Percentiles rank a stretch among this genome's conserved stretches.
Conservation (phyloP, 768 basidiomycete species). For the Lactifluus subvellereus region DNA sequence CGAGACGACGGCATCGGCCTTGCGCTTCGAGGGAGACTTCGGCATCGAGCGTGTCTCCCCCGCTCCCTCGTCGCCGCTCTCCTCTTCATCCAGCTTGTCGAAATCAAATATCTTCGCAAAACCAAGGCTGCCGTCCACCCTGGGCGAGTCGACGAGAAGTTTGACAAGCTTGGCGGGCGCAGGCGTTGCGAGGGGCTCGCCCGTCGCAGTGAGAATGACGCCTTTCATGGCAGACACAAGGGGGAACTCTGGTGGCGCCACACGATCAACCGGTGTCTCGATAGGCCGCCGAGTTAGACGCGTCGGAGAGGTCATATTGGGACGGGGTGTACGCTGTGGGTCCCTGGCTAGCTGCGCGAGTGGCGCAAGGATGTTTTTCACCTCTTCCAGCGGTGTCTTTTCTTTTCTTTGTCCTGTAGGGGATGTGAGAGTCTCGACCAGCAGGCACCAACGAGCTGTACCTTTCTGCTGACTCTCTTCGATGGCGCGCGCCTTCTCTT, state of each 20-base stretch:
- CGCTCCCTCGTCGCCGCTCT: constrained; percentile 28
- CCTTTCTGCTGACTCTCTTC: constrained; percentile 36
- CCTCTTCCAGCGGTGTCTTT: constrained; percentile 64
- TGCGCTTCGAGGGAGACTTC: constrained; percentile 35
- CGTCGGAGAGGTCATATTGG: constrained; percentile 22
- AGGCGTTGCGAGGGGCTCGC: constrained; percentile 68
- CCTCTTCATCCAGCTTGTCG: constrained; percentile 32
- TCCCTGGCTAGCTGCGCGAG: constrained; percentile 34
- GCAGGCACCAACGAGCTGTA: constrained; percentile 22
- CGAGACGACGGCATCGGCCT: not conserved
- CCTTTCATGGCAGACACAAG: constrained; percentile 44
- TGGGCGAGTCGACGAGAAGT: constrained; percentile 64
- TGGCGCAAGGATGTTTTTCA: constrained; percentile 62
- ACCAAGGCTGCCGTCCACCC: constrained; percentile 41
- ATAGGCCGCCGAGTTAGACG: constrained; percentile 30
- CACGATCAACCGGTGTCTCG: constrained; percentile 50
- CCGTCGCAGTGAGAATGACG: constrained; percentile 73
- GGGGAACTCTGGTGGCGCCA: constrained; percentile 27
- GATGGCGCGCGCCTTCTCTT: constrained; percentile 41
- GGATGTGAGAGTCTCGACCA: not conserved
- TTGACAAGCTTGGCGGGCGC: constrained; percentile 58
- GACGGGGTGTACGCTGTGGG: constrained; percentile 28
- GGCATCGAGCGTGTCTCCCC: constrained; percentile 26
- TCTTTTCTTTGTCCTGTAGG: constrained; percentile 40
- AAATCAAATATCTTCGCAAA: constrained; percentile 79